Conservation (phyloP, 2,329 filamentous ascomycete species). For the Tolypocladium tundrense region DNA sequence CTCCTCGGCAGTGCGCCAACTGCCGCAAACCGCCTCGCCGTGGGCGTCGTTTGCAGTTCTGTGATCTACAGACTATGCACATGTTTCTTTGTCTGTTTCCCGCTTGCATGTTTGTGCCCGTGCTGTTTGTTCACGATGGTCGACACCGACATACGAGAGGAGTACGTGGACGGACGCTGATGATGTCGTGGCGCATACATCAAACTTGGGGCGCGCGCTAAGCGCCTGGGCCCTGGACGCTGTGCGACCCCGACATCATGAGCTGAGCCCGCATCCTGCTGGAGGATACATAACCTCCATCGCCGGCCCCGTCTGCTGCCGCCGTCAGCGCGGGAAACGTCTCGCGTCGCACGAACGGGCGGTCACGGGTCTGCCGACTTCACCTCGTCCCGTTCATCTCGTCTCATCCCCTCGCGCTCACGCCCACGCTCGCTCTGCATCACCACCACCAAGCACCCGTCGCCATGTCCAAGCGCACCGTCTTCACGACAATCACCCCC, state of each 20-base stretch:
- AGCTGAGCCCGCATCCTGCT: no score
- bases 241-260: not conserved
- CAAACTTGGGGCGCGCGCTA: not conserved
- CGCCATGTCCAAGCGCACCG: conserved; percentile 57
- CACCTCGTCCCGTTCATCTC: not conserved
- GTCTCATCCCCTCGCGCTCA: not conserved
- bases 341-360: not conserved
- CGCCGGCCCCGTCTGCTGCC: not conserved
- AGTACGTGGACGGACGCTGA: not conserved
- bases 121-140: not conserved
- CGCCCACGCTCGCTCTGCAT: no score
- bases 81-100: no score
- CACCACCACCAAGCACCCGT: no score
- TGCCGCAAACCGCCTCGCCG: not conserved
- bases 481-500: conserved; percentile 71
- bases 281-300: not conserved
- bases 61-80: no score
- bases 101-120: no score
- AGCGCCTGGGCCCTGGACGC: not conserved
- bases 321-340: not conserved
- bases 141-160: no score
- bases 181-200: not conserved
- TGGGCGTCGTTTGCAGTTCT: no score
- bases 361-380: not conserved
- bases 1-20: not conserved